phyloP scores from a whole-genome alignment of 192 early-diverging fungal genomes.

The Kappamyces sp. region DNA sequence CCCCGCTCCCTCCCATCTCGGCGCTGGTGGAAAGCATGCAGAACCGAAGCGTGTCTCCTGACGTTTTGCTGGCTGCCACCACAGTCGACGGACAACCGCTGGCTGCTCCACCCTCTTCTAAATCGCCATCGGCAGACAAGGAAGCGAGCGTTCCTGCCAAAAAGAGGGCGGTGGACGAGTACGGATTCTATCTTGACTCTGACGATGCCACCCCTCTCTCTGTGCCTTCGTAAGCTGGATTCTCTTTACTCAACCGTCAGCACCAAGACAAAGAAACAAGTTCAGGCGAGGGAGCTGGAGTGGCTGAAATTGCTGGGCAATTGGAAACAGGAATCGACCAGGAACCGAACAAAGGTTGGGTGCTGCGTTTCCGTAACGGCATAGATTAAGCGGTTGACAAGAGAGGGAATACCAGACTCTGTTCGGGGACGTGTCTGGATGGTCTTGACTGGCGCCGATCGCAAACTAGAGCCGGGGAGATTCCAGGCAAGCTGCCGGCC shows the following conservation, averaged over 20 bases:
- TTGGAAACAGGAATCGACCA: constrained; percentile 15
- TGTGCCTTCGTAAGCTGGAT: neutral
- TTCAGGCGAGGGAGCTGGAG: constrained; percentile 6
- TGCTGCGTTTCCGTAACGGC: constrained; percentile 2
- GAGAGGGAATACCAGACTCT: constrained; percentile 63
- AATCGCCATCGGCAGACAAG: too few relatives aligned
- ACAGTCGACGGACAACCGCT: too few relatives aligned
- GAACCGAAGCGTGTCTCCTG: too few relatives aligned
- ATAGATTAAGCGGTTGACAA: constrained; percentile 64
- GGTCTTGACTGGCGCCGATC: constrained; percentile 48
- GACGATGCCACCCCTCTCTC: neutral
- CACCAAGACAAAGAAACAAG: constrained; percentile 1
- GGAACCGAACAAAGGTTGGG: constrained; percentile 10
- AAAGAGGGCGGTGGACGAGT: constrained; percentile 21
- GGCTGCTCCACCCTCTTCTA: too few relatives aligned
- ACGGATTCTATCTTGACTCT: constrained; percentile 24
- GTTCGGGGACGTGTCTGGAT: constrained; percentile 67
- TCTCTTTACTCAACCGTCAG: constrained; percentile 1
- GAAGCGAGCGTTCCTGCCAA: neutral
- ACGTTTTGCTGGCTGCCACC: too few relatives aligned
- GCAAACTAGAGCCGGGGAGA: constrained; percentile 42
- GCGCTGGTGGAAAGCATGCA: too few relatives aligned
- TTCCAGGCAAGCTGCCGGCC: constrained; percentile 21
- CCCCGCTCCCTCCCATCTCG: too few relatives aligned
- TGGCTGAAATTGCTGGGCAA: constrained; percentile 17